Base-by-base conservation (phyloP, 495 filamentous ascomycete species). In the Entonaema liquescens region DNA sequence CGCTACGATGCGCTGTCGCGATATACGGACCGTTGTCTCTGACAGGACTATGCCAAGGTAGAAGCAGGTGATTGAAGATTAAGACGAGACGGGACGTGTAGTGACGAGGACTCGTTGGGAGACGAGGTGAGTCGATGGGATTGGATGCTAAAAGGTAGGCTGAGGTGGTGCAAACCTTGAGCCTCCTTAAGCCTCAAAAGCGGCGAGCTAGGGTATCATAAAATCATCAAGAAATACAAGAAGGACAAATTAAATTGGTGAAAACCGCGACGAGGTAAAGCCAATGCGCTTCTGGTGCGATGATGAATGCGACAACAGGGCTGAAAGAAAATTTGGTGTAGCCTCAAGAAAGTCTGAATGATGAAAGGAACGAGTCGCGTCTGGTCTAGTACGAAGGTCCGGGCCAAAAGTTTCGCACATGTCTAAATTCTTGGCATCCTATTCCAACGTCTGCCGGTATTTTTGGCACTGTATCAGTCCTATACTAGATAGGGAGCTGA, bases 171-270 rank as follows among this genome's bases (percentile, higher is more conserved):
- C 36, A 36, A 59, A 64, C 57, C 57, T 35, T 36, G 55, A 64
- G 64, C 64, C 64, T 57, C 44, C 55, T 40, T 56, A 53, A 71
- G 42, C 50, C 40, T 59, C 36, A 28, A 59, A 54, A 49, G 58
- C 25, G 56, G 57, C 54, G 60, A 72, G 60, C 47, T 56, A 60
- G 69, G 59, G 64, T 67, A 67, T 72, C 69, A 67, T 62, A 29
- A 59, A 49, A 17, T n/a, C 28, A 47, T 59, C 50, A 65, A 67
- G 57, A 72, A 64, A 72, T 68, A 55, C 55, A 68, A 55, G 49
- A 72, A 64, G 36, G 52, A 65, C 26, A 23, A 57, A 57, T 50
- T 29, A 60, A 52, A 26, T 17, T 25, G 38, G 61, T n/a, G 11
- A 15, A 38, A 56, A 12, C 49, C 40, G 54, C 59, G 40, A 50